Evolutionary conservation across 305 asterid species (phyloP).

Genomic region (Ajuga reptans): DNA sequence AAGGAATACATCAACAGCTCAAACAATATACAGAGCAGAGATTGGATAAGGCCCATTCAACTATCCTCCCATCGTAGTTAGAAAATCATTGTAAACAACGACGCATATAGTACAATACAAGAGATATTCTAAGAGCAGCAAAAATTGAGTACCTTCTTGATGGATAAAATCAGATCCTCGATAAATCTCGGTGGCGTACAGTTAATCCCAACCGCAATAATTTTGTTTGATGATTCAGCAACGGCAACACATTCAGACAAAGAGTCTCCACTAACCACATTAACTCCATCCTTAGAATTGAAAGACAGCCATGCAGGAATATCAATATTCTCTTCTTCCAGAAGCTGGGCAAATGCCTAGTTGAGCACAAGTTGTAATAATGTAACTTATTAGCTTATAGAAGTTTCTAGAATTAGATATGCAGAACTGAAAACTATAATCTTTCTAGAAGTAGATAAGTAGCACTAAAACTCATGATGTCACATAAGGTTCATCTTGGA

Average conservation of each 20-base stretch:
- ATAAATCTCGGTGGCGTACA: constrained; percentile 96
- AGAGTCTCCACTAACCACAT: constrained; percentile 88
- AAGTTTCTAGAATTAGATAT: background rate
- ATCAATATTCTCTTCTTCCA: constrained; percentile 68
- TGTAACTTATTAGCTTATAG: background rate
- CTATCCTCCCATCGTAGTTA: background rate
- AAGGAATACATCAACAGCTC: background rate
- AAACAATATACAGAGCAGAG: background rate
- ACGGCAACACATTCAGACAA: constrained; percentile 58
- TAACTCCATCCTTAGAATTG: constrained; percentile 86
- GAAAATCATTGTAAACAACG: background rate
- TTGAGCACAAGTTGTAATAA: constrained; percentile 23
- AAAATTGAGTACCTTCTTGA: constrained; percentile 50
- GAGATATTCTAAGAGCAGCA: constrained; percentile 6
- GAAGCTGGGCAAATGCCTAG: constrained; percentile 81
- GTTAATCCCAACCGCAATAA: constrained; percentile 81
- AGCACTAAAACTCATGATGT: background rate
- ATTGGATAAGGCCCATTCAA: background rate
- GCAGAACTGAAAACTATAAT: constrained; percentile 5
- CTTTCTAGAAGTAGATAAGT: background rate
- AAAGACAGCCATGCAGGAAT: constrained; percentile 91
- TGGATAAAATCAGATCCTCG: constrained; percentile 55
- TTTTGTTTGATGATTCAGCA: constrained; percentile 63
- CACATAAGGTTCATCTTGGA: background rate
- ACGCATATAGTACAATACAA: background rate